A percentile compares a stretch with the other conserved stretches of the same genome.
Conservation (phyloP, 1,139 yeast genomes). For the Waltiozyma sp. region DNA sequence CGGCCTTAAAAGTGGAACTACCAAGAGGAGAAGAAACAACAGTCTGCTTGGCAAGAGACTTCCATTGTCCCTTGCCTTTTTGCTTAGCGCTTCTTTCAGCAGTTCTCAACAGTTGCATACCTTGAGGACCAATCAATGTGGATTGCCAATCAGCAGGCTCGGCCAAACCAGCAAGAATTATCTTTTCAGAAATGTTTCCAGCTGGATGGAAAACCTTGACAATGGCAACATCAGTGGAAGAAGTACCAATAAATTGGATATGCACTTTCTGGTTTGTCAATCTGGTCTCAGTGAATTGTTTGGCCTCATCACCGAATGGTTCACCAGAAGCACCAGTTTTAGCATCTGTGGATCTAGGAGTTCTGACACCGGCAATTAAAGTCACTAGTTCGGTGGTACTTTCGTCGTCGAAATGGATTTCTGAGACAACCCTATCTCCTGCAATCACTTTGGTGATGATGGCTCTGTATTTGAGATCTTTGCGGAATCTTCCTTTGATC, state of each 20-base stretch:
- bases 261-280: slow-evolving; percentile 54
- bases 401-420: slow-evolving; percentile 40
- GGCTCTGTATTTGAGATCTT: slow-evolving; percentile 26
- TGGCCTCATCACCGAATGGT: slow-evolving; percentile 57
- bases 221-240: slow-evolving; percentile 52
- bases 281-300: slow-evolving; percentile 54
- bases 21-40: slow-evolving; percentile 14
- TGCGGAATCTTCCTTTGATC: slow-evolving; percentile 17
- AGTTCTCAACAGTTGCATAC: slow-evolving; percentile 50
- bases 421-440: slow-evolving; percentile 53
- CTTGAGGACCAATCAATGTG: slow-evolving; percentile 51
- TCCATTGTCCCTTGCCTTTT: slow-evolving; percentile 54
- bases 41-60: slow-evolving; percentile 22
- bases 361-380: slow-evolving; percentile 60
- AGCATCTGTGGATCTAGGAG: slow-evolving; percentile 52
- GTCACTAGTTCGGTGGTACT: slow-evolving; percentile 43
- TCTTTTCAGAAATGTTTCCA: slow-evolving; percentile 62
- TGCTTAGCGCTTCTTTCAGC: slow-evolving; percentile 62
- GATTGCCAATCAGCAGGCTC: slow-evolving; percentile 81
- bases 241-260: slow-evolving; percentile 48
- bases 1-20: slow-evolving; percentile 24
- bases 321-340: slow-evolving; percentile 24
- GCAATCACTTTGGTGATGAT: slow-evolving; percentile 67
- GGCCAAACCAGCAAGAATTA: slow-evolving; percentile 62
- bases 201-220: slow-evolving; percentile 53